Conservation (phyloP, 2,329 filamentous ascomycete genomes). For the Botrytis hyacinthi region DNA sequence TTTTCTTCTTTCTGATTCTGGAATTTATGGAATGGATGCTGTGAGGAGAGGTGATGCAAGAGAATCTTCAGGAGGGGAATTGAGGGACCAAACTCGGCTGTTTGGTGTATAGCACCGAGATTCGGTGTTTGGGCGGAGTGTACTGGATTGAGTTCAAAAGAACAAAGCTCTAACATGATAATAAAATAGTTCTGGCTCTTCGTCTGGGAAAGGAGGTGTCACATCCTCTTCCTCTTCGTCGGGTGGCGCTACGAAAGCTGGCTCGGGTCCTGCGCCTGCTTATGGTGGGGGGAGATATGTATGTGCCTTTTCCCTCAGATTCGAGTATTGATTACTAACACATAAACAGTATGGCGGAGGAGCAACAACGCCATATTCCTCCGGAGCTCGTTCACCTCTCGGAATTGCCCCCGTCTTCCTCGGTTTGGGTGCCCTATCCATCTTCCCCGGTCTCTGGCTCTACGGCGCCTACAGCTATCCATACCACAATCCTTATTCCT, state of each 20-base stretch:
- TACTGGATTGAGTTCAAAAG: not conserved
- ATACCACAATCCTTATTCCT: slow-evolving; percentile 57
- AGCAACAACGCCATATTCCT: slow-evolving; percentile 55
- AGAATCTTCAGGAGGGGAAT: not conserved
- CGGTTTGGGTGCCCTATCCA: slow-evolving; percentile 47
- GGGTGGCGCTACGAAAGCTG: slow-evolving; percentile 54
- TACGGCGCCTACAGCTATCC: slow-evolving; percentile 60
- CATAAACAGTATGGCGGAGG: slow-evolving; percentile 59
- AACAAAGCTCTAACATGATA: slow-evolving; percentile 8
- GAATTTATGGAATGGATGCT: not conserved
- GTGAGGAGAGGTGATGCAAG: not conserved
- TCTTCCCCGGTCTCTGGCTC: slow-evolving; percentile 58
- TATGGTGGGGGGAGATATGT: slow-evolving; percentile 60
- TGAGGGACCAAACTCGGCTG: not conserved
- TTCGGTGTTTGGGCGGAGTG: not conserved
- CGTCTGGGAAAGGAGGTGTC: slow-evolving; percentile 29
- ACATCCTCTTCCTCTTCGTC: slow-evolving; percentile 34
- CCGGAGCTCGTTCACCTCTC: slow-evolving; percentile 50
- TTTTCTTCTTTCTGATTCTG: slow-evolving; percentile 11
- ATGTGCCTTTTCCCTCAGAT: not conserved
- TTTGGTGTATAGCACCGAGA: not conserved
- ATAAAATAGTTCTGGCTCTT: slow-evolving; percentile 22
- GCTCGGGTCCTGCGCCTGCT: slow-evolving; percentile 54
- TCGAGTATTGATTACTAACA: not conserved
- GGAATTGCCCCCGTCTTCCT: slow-evolving; percentile 54